These are phyloP conservation scores for Ganoderma sinense DNA, from an alignment of 1,284 basidiomycete species.

Conservation along the genomic window DNA sequence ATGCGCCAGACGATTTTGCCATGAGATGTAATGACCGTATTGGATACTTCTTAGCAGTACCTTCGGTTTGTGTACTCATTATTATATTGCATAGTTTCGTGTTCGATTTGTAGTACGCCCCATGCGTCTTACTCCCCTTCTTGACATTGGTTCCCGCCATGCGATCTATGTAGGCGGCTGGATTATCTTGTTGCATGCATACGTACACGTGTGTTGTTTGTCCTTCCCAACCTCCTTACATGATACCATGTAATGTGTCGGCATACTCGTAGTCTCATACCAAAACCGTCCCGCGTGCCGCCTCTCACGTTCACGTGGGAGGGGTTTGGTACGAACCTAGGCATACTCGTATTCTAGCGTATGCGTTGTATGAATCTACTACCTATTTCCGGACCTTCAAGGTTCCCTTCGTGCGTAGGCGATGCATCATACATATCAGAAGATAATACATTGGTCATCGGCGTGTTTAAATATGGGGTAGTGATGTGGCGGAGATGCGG, in stretches of 20 bases:
- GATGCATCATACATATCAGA: not conserved
- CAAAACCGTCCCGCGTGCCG: too few species aligned
- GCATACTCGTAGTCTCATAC: conserved; percentile 15
- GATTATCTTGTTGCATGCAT: conserved; percentile 1
- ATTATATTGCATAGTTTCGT: not conserved
- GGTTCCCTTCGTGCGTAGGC: not conserved
- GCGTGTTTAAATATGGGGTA: not conserved
- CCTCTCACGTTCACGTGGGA: too few species aligned
- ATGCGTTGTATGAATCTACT: conserved; percentile 26
- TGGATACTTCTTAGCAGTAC: conserved; percentile 4
- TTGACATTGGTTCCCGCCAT: not conserved
- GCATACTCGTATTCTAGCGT: conserved; percentile 14
- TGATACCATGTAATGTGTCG: conserved; percentile 26
- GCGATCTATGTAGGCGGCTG: not conserved
- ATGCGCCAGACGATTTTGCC: conserved; percentile 7
- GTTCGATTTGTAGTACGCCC: conserved; percentile 5
- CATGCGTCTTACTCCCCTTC: not conserved
- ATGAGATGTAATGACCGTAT: conserved; percentile 6
- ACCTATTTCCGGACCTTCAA: not conserved
- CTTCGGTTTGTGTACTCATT: not conserved
- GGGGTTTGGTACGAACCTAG: too few species aligned
- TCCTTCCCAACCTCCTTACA: not conserved
- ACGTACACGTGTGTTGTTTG: conserved; percentile 4
- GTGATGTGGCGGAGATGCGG: not conserved
- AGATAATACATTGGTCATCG: not conserved